A percentile compares a stretch with the other conserved stretches of the same genome.
Evolutionary conservation across 371 early-diverging fungal species (phyloP).

Genomic region (Apophysomyces ossiformis): DNA sequence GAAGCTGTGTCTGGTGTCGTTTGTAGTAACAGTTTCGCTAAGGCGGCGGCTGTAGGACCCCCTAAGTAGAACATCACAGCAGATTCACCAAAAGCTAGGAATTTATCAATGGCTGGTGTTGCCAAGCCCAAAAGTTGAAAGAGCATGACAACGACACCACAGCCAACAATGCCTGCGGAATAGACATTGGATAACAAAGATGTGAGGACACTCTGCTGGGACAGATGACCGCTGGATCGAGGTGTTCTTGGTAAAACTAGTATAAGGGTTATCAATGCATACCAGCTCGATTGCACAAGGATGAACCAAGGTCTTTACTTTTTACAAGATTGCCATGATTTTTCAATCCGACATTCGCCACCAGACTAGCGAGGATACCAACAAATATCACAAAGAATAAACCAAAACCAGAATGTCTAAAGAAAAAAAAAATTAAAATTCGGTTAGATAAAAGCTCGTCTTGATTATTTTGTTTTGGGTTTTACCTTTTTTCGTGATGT

Average conservation of each 20-base stretch:
- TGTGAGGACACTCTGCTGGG: slow-evolving; percentile 31
- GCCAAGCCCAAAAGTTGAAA: slow-evolving; percentile 19
- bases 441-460: too few species aligned
- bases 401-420: slow-evolving; percentile 21
- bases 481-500: slow-evolving; percentile 18
- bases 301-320: slow-evolving; percentile 24
- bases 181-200: slow-evolving; percentile 16
- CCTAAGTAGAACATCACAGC: slow-evolving; percentile 44
- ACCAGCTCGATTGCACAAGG: neutral
- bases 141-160: slow-evolving; percentile 20
- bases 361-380: slow-evolving; percentile 37
- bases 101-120: slow-evolving; percentile 38
- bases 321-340: slow-evolving; percentile 51
- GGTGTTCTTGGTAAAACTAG: slow-evolving; percentile 40
- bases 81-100: slow-evolving; percentile 48
- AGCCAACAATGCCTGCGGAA: slow-evolving; percentile 21
- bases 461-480: too few species aligned
- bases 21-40: slow-evolving; percentile 29
- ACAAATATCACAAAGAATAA: slow-evolving; percentile 18
- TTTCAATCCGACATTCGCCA: slow-evolving; percentile 42
- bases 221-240: slow-evolving; percentile 38
- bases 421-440: neutral
- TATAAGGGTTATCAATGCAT: neutral
- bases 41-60: slow-evolving; percentile 29
- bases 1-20: slow-evolving; percentile 30